Base-by-base conservation (phyloP, 106 monocot genomes). In the Dioscorea alata region DNA sequence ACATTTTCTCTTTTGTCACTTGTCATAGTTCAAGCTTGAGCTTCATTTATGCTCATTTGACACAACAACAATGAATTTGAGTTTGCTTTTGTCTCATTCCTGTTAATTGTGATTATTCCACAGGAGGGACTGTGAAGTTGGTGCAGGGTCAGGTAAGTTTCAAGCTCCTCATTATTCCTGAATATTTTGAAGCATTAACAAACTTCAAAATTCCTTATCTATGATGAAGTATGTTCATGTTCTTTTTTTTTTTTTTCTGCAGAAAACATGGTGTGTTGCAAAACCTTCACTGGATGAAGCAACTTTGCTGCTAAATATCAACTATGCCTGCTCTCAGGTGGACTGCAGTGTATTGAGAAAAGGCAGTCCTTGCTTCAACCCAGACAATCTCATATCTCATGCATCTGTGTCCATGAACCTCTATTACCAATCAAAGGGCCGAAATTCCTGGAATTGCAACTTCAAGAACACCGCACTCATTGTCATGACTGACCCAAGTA, bases 261-360 rank as follows among this genome's bases (percentile, higher is more conserved):
- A 80, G 84, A 79, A 73, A 76, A 84, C 79, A 15, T 84, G 79
- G 79, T 84, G 84, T 60, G 60, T 84, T 17, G 84, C 79, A 15
- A 84, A 80, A 76, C 84, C 84, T 14, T 80, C 84, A 12, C 53
- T 75, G 1, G 75, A 79, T 12, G 63, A 64, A 8, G 68, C 71
- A n/a, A 72, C 72, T 32, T 76, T 84, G 13, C 52, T 58, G 0
- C 51, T 13, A 7, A 84, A 79, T 68, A 54, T 84, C 57, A 66
- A 79, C 72, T 80, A 84, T 17, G 84, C 84, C 2, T 84, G 84
- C 64, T 79, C 79, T 28, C 64, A 79, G 64, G 72, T 79, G 20
- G 76, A 75, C 67, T 84, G 84, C 52, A 49, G 68, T 15, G 49
- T 76, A 25, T 57, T 76, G 24, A 72, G 76, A 23, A 34, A 25